Evolutionary conservation across 2,329 filamentous ascomycete species (phyloP).

Genomic region (Pezicula carpinea): DNA sequence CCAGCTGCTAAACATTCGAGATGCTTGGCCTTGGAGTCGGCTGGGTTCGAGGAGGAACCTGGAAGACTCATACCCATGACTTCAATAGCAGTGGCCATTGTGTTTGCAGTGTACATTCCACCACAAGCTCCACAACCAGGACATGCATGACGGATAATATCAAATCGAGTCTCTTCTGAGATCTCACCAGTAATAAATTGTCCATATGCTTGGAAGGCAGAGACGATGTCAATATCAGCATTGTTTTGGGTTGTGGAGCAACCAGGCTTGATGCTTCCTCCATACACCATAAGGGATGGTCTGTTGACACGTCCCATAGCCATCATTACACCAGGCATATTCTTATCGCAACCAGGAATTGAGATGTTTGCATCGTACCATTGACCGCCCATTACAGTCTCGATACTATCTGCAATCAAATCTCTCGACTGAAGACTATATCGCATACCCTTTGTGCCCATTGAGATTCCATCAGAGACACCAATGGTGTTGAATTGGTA

Average conservation of each 20-base stretch:
- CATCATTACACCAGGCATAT: slow-evolving; percentile 91
- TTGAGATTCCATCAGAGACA: slow-evolving; percentile 95
- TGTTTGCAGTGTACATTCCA: slow-evolving; percentile 80
- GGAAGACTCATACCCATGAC: slow-evolving; percentile 75
- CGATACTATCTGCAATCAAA: slow-evolving; percentile 95
- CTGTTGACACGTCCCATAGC: slow-evolving; percentile 95
- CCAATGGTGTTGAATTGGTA: slow-evolving; percentile 99
- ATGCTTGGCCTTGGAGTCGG: slow-evolving; percentile 66
- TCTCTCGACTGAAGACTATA: slow-evolving; percentile 93
- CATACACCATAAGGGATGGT: slow-evolving; percentile 96
- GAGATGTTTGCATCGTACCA: slow-evolving; percentile 99
- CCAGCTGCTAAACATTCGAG: slow-evolving; percentile 70
- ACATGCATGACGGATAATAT: slow-evolving; percentile 91
- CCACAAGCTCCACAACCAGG: slow-evolving; percentile 79
- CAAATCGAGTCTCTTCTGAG: slow-evolving; percentile 83
- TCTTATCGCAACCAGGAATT: slow-evolving; percentile 98
- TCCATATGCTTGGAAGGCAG: slow-evolving; percentile 95
- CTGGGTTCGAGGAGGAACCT: slow-evolving; percentile 75
- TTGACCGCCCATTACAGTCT: slow-evolving; percentile 98
- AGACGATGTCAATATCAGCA: slow-evolving; percentile 84
- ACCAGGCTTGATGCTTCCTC: slow-evolving; percentile 88
- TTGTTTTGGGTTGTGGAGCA: slow-evolving; percentile 73
- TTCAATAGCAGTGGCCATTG: slow-evolving; percentile 71
- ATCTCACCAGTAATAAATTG: slow-evolving; percentile 92
- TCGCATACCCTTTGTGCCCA: slow-evolving; percentile 97